Base-by-base conservation (phyloP, 2,329 filamentous ascomycete genomes). In the Davidsoniella australis region DNA sequence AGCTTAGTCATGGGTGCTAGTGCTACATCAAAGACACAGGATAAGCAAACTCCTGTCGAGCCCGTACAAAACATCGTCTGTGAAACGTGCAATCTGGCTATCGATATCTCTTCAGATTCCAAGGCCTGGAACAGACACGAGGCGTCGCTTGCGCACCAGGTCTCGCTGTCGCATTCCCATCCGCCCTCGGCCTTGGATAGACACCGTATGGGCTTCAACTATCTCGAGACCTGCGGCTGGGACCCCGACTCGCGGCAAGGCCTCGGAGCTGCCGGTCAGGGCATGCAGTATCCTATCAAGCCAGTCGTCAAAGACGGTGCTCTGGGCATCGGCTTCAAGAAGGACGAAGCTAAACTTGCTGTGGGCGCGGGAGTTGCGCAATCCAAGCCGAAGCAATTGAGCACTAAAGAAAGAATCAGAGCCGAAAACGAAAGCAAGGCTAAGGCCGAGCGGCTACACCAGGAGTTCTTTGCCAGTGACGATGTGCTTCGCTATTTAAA, bases 211-310 rank as follows among this genome's bases (percentile, higher is more conserved):
- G 83, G 83, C 0, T 65, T 87, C 5, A 66, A 72, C 4, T 75
- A 82, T 24, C 70, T 88, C 29, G 68, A 75, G 47, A 69, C 74
- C 0, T 73, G 82, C 52, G 83, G 83, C 24, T 88, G 82, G 77
- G 79, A 88, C 56, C 80, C 82, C 0, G 83, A 88, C 62, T 68
- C 76, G 24, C 69, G 85, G 2, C 63, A 66, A 14, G 88, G 88
- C 0, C 69, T 95, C 0, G 88, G 88, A 0, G 73, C 73, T 8
- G 64, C 67, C 2, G 79, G 82, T 1, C 75, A 82, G 55, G 88
- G 88, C 2, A 80, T 85, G 53, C 70, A 80, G 39, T 80, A 78
- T 55, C 88, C 88, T 1, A 69, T 95, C 54, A 86, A 86, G 60
- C 67, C 75, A 1, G 73, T 70, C 52, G 67, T 73, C 49, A 94